Evolutionary conservation across 495 filamentous ascomycete species (phyloP).

Genomic region (Evernia prunastri): DNA sequence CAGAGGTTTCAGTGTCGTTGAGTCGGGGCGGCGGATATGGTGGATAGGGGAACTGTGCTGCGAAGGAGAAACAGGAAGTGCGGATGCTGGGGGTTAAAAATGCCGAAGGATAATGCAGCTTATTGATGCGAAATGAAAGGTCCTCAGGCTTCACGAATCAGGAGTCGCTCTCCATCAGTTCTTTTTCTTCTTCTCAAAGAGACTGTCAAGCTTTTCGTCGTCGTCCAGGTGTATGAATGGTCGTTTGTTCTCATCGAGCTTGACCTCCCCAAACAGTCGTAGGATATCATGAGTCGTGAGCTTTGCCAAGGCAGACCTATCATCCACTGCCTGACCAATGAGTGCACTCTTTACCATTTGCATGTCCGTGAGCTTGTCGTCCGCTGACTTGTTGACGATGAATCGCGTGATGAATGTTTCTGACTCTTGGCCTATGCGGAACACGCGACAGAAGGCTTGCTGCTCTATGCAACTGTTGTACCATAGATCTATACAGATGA

Average conservation of each 20-base stretch:
- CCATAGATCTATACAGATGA: constrained; percentile 54
- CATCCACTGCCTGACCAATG: constrained; percentile 30
- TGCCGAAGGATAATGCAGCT: background rate
- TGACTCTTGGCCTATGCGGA: constrained; percentile 54
- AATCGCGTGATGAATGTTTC: constrained; percentile 50
- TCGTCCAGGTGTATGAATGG: constrained; percentile 23
- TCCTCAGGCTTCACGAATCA: background rate
- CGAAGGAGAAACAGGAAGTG: background rate
- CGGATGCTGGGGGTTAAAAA: background rate
- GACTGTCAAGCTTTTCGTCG: constrained; percentile 2
- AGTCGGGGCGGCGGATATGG: background rate
- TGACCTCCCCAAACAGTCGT: constrained; percentile 20
- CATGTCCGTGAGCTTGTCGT: constrained; percentile 42
- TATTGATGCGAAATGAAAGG: no score
- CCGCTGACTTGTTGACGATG: constrained; percentile 44
- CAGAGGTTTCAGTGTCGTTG: constrained; percentile 5
- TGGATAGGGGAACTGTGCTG: background rate
- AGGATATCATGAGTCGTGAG: constrained; percentile 21
- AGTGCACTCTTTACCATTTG: constrained; percentile 30
- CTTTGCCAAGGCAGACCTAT: constrained; percentile 10
- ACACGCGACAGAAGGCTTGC: constrained; percentile 57
- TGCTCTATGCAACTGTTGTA: constrained; percentile 48
- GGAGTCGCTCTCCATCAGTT: background rate
- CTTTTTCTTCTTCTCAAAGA: background rate
- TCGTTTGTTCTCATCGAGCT: background rate